Evolutionary conservation across 179 eudicot species (phyloP), one percentile per base, ranked within the genome.

Genomic region (Actinidia arguta): DNA sequence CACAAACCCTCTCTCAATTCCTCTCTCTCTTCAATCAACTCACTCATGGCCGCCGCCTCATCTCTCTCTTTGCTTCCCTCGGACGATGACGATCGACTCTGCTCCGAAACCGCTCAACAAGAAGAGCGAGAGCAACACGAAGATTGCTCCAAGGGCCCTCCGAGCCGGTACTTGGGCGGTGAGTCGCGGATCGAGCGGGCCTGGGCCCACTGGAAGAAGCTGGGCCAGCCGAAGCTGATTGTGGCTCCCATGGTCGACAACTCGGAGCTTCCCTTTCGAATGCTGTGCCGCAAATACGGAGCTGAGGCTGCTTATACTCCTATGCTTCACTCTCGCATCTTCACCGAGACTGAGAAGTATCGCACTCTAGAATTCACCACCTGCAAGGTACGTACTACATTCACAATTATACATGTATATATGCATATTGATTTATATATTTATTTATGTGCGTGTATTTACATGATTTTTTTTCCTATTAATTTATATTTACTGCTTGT

Each of bases 161-260:
- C 92, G 8, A 81, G 80, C 4, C 90, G 92, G 63, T 84, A 90
- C 86, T 78, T 92, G 83, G 85, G 72, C 46, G 94, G 95, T 9
- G 98, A 93, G 81, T 91, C 94, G 50, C 88, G 88, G 42, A 84
- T 97, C 73, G 97, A 94, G 85, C 54, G 90, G 64, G 98, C 99
- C 1, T 95, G 99, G 98, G 90, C 95, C 27, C 95, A 95, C 76
- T 97, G 98, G 98, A 90, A 84, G 80, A 92, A 87, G 63, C 74
- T 97, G 72, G 99, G 98, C 0, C 80, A 85, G 75, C 98, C 99
- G 61, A 93, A 85, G 80, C 55, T 90, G 87, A 73, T 93, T 13
- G 99, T 95, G 62, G 99, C 99, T 7, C 97, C 99, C 1, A 97
- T 97, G 98, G 99, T 97, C 27, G 99, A 97, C 79, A 92, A 95